A percentile compares a stretch with the other conserved stretches of the same genome.
These are phyloP conservation scores for Balakata baccata DNA, from an alignment of 345 rosid species.

Conservation along the genomic window DNA sequence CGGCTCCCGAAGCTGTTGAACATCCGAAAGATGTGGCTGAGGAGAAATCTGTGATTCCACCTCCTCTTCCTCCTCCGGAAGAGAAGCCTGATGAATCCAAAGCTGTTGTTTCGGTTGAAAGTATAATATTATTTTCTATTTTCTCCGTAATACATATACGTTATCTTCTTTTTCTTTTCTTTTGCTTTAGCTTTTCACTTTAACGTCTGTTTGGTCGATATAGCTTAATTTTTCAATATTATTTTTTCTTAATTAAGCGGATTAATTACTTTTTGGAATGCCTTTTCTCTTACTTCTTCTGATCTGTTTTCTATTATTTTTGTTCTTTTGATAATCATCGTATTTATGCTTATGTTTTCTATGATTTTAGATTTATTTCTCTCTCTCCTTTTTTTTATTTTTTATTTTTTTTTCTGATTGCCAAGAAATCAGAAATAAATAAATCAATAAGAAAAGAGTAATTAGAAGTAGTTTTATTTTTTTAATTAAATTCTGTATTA, in stretches of 20 bases:
- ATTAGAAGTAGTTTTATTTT: too few relatives aligned
- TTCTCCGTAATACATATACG: not conserved
- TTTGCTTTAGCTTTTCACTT: not conserved
- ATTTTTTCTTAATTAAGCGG: not conserved
- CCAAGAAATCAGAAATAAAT: too few relatives aligned
- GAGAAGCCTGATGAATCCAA: conserved; percentile 35
- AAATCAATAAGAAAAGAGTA: too few relatives aligned
- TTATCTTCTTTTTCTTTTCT: not conserved
- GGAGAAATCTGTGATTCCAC: conserved; percentile 41
- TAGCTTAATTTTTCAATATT: not conserved
- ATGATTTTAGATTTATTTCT: not conserved
- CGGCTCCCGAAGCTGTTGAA: conserved; percentile 22
- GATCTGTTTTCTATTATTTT: too few relatives aligned
- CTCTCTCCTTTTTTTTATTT: too few relatives aligned
- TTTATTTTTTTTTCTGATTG: too few relatives aligned
- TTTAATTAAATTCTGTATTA: too few relatives aligned
- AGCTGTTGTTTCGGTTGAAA: conserved; percentile 35
- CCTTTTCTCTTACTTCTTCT: not conserved
- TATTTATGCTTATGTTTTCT: not conserved
- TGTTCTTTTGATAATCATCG: too few relatives aligned
- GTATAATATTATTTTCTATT: conserved; percentile 18
- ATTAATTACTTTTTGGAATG: not conserved
- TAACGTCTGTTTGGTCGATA: not conserved
- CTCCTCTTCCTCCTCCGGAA: conserved; percentile 25
- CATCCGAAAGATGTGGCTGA: conserved; percentile 36